Conservation (phyloP, 2,329 filamentous ascomycete genomes). For the Fusarium xyrophilum region DNA sequence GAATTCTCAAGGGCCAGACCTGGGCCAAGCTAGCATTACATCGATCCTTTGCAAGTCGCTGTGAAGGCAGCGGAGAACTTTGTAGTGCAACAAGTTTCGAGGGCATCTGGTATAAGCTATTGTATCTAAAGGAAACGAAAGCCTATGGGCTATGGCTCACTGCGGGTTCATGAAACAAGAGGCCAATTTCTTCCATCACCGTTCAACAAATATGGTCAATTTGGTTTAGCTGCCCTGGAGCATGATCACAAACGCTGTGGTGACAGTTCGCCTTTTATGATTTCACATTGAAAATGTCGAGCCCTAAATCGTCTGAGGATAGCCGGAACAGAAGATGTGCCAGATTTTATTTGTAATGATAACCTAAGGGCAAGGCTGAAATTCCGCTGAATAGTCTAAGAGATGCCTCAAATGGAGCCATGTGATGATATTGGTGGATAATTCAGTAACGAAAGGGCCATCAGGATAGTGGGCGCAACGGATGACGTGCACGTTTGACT, state of each 20-base stretch:
- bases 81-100: not conserved
- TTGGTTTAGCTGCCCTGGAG: not conserved
- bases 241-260: not conserved
- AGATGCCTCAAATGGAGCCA: not conserved
- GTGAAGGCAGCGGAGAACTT: not conserved
- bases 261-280: not conserved
- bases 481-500: not conserved
- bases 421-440: not conserved
- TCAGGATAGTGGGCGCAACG: slow-evolving; percentile 4
- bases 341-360: not conserved
- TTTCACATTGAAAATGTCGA: not conserved
- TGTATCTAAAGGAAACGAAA: not conserved
- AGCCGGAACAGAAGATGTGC: not conserved
- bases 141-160: not conserved
- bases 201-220: not conserved
- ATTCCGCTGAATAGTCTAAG: not conserved
- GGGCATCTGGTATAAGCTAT: not conserved
- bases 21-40: not conserved
- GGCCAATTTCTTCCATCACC: no score
- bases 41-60: not conserved
- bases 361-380: not conserved
- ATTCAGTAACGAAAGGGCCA: not conserved
- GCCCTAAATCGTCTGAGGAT: rapidly evolving
- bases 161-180: not conserved
- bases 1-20: not conserved